Base-by-base conservation (phyloP, 2,329 filamentous ascomycete species). In the Diaporthe eres region DNA sequence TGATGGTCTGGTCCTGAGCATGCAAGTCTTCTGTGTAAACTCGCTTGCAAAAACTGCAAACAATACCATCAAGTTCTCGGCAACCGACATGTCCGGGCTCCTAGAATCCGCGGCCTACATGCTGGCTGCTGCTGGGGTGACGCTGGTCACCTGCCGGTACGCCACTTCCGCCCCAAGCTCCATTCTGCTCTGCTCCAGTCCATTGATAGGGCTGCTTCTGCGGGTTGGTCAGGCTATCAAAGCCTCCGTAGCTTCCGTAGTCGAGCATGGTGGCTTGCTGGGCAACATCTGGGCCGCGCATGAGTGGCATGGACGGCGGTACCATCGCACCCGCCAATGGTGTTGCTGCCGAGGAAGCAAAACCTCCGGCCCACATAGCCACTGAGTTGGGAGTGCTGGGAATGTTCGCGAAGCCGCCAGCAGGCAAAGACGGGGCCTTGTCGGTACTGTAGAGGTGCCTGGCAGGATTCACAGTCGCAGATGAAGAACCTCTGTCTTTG, bases 321-420 rank as follows among this genome's bases (percentile, higher is more conserved):
- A 17, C 51, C n/a, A 73, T 55, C 3, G 34, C 37, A n/a, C 31
- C 61, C 3, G 12, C 25, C 47, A 34, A 9, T 53, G 71, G 58
- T 10, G 71, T 73, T 19, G 49, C 28, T 19, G 58, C 44, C 19
- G 49, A 9, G 15, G 68, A 25, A 15, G 28, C 74, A 55, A 72
- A 75, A 34, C 74, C 68, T 58, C 58, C 68, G 31, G n/a, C 68
- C 57, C 57, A 57, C 42, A 13, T 44, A 39, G 57, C 58, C 34
- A 55, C 68, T 12, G 58, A 10, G 44, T 51, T n/a, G 34, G 47
- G 44, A 9, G 44, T 44, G 44, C 63, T 72, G 44, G 57, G 57
- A 15, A n/a, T 31, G 31, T 42, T 51, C 12, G 7, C 15, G 5
- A 28, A 47, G 25, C 13, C 10, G 12, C n/a, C 22, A 39, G 34